Evolutionary conservation across 108 stramenopile species (phyloP).

Genomic region (Conticribra weissflogii): DNA sequence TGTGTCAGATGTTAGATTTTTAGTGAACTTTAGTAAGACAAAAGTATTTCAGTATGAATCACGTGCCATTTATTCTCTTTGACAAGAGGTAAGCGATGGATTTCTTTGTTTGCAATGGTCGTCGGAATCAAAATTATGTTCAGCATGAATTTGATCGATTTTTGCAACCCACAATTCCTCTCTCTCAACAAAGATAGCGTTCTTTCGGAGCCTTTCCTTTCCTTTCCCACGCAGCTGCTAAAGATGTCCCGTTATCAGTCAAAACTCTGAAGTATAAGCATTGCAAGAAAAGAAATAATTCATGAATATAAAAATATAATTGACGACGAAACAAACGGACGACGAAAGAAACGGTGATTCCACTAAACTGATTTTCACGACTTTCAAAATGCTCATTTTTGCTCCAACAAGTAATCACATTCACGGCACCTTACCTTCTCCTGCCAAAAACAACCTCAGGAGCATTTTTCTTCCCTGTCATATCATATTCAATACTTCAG

Average conservation of each 20-base stretch:
- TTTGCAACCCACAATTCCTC: conserved; percentile 26
- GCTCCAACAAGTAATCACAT: conserved; percentile 85
- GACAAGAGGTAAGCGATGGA: background rate
- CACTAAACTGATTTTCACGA: conserved; percentile 39
- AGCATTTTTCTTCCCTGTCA: conserved; percentile 53
- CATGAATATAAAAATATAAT: background rate
- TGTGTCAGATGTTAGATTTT: too few relatives aligned
- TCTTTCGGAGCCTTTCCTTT: conserved; percentile 56
- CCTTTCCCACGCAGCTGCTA: conserved; percentile 61
- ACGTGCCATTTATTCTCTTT: too few relatives aligned
- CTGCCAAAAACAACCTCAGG: conserved; percentile 42
- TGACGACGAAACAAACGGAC: background rate
- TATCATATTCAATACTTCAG: too few relatives aligned
- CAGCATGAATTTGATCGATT: background rate
- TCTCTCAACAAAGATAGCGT: conserved; percentile 31
- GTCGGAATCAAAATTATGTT: background rate
- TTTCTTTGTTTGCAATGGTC: background rate
- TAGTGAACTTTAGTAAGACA: too few relatives aligned
- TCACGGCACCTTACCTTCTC: conserved; percentile 36
- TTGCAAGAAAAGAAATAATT: background rate
- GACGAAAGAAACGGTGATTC: background rate
- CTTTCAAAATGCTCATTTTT: conserved; percentile 75
- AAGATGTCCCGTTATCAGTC: conserved; percentile 71
- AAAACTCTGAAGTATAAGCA: conserved; percentile 40
- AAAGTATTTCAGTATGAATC: too few relatives aligned